Percentiles rank a stretch among this genome's conserved stretches.
Evolutionary conservation across 441 rosid species (phyloP).

Genomic region (Populus tomentosa): DNA sequence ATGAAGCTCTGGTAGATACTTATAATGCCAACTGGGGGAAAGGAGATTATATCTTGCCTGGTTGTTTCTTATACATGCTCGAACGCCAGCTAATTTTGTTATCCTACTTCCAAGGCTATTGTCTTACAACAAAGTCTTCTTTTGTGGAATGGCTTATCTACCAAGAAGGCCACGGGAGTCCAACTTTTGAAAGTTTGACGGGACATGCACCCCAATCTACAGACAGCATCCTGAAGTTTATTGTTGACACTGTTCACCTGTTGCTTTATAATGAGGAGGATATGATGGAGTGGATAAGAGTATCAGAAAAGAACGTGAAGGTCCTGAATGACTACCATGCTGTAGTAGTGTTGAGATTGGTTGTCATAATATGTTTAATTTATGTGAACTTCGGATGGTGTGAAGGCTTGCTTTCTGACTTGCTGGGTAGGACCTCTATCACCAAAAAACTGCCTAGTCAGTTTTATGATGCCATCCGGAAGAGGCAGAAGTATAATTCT

Average conservation of each 20-base stretch:
- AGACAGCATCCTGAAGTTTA: not conserved
- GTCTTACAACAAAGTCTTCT: slow-evolving; percentile 30
- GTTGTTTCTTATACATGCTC: slow-evolving; percentile 40
- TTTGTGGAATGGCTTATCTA: slow-evolving; percentile 30
- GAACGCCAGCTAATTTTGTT: slow-evolving; percentile 32
- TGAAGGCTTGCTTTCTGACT: slow-evolving; percentile 2
- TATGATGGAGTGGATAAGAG: slow-evolving; percentile 31
- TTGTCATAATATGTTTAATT: slow-evolving; percentile 33
- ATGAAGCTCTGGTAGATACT: slow-evolving; percentile 31
- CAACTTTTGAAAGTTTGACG: not conserved
- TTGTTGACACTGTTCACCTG: not conserved
- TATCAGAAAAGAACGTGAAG: slow-evolving; percentile 1
- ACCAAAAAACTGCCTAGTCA: slow-evolving; percentile 25
- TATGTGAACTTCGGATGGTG: slow-evolving; percentile 27
- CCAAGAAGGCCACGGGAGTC: slow-evolving; percentile 8
- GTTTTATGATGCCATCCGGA: slow-evolving; percentile 19
- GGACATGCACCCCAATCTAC: not conserved
- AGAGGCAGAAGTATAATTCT: not conserved
- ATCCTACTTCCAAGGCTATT: slow-evolving; percentile 17
- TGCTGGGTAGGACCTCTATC: slow-evolving; percentile 20
- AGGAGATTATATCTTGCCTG: slow-evolving; percentile 35
- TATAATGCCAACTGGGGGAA: slow-evolving; percentile 33
- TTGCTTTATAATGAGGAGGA: slow-evolving; percentile 18
- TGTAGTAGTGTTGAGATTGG: slow-evolving; percentile 33
- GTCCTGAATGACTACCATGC: slow-evolving; percentile 7